A percentile compares a stretch with the other conserved stretches of the same genome.
Evolutionary conservation across 345 rosid genomes (phyloP).

Genomic region (Ailanthus altissimus): DNA sequence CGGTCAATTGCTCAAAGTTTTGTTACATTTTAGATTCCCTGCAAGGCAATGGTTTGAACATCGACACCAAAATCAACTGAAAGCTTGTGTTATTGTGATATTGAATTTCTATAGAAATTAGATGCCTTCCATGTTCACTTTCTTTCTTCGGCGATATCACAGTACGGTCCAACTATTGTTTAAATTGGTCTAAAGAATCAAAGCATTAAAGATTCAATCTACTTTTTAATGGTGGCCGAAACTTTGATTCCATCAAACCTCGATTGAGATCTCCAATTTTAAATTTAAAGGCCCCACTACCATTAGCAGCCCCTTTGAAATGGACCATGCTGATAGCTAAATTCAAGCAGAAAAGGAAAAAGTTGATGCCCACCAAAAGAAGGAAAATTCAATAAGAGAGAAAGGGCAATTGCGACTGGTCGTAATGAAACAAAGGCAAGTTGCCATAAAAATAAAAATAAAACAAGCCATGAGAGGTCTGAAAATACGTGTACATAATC

Average conservation of each 20-base stretch:
- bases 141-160: too few relatives aligned
- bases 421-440: conserved; percentile 1
- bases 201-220: not conserved
- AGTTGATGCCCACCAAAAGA: not conserved
- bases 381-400: not conserved
- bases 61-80: not conserved
- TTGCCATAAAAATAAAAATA: not conserved
- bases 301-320: not conserved
- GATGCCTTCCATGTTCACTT: not conserved
- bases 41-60: too few relatives aligned
- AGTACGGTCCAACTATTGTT: not conserved
- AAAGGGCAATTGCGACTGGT: conserved; percentile 3
- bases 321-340: conserved; percentile 15
- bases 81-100: conserved; percentile 5
- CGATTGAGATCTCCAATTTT: not conserved
- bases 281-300: not conserved
- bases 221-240: not conserved
- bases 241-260: not conserved
- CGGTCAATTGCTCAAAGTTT: not conserved
- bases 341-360: conserved; percentile 14
- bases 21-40: not conserved
- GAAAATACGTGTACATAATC: not conserved
- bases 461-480: not conserved
- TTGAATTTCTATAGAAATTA: not conserved
- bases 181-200: not conserved